These are phyloP conservation scores for Neopestalotiopsis rosae DNA, from an alignment of 2,329 filamentous ascomycete species.

Conservation along the genomic window DNA sequence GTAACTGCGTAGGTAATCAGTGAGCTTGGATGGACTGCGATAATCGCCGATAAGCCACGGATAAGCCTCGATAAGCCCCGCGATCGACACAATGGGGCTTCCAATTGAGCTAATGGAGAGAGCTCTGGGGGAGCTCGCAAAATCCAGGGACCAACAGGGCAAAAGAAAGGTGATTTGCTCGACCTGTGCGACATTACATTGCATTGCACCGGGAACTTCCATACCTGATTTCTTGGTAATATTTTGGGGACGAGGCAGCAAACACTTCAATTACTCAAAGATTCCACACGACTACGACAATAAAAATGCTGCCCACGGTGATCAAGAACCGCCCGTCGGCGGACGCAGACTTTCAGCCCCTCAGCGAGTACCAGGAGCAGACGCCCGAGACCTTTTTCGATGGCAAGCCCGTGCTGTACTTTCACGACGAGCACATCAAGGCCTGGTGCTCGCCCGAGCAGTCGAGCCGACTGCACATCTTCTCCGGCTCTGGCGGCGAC, in stretches of 20 bases:
- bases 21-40: background rate
- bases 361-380: constrained; percentile 73
- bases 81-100: background rate
- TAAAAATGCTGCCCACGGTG: constrained; percentile 54
- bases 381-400: constrained; percentile 76
- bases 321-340: constrained; percentile 62
- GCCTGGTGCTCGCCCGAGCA: constrained; percentile 63
- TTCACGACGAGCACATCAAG: constrained; percentile 60
- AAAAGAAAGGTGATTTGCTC: background rate
- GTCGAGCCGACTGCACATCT: constrained; percentile 59
- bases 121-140: background rate
- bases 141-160: background rate
- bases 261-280: background rate
- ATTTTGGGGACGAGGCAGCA: background rate
- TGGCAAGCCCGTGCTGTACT: constrained; percentile 74
- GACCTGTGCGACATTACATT: background rate
- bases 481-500: constrained; percentile 41
- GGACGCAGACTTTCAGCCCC: constrained; percentile 62
- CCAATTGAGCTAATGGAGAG: background rate
- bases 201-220: background rate
- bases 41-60: background rate
- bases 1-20: background rate
- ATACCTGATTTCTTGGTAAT: no score
- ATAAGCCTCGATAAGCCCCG: background rate
- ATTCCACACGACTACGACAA: background rate